Conservation (phyloP, 805 yeast genomes). For the Candida coquimbonensis region DNA sequence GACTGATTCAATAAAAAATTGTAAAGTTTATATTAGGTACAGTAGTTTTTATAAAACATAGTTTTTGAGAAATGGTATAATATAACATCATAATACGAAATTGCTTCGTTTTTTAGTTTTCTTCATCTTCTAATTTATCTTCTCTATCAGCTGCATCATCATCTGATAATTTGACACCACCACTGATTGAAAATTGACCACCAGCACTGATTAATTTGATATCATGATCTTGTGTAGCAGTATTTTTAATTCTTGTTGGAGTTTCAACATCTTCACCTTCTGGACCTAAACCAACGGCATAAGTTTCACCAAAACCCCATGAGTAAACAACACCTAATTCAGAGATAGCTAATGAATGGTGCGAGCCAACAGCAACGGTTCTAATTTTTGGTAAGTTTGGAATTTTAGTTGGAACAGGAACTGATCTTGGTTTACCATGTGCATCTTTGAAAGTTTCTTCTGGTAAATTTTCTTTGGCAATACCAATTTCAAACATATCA, state of each 20-base stretch:
- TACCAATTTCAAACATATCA: constrained; percentile 91
- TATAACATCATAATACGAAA: no score
- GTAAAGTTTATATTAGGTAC: no score
- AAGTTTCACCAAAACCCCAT: constrained; percentile 98
- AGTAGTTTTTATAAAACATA: not conserved
- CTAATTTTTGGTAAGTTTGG: constrained; percentile 49
- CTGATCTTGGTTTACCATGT: constrained; percentile 73
- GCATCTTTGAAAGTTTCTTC: constrained; percentile 67
- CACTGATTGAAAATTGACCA: constrained; percentile 91
- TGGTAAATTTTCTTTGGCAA: constrained; percentile 60
- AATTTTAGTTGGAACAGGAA: constrained; percentile 78
- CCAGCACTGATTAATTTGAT: constrained; percentile 82
- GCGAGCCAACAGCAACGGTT: constrained; percentile 76
- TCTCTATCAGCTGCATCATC: constrained; percentile 37
- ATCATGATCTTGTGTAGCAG: constrained; percentile 80
- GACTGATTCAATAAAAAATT: not conserved
- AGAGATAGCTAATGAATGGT: constrained; percentile 84
- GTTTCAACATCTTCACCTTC: constrained; percentile 75
- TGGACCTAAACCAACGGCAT: constrained; percentile 93
- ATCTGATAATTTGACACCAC: constrained; percentile 49
- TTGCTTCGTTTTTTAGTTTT: constrained; percentile 18
- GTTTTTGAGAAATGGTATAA: no score
- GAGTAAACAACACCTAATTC: constrained; percentile 80
- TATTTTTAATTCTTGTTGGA: constrained; percentile 87
- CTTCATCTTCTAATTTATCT: constrained; percentile 47